Evolutionary conservation across 768 basidiomycete genomes (phyloP), one percentile per base, ranked within the genome.

Genomic region (Psilocybe azurescens): DNA sequence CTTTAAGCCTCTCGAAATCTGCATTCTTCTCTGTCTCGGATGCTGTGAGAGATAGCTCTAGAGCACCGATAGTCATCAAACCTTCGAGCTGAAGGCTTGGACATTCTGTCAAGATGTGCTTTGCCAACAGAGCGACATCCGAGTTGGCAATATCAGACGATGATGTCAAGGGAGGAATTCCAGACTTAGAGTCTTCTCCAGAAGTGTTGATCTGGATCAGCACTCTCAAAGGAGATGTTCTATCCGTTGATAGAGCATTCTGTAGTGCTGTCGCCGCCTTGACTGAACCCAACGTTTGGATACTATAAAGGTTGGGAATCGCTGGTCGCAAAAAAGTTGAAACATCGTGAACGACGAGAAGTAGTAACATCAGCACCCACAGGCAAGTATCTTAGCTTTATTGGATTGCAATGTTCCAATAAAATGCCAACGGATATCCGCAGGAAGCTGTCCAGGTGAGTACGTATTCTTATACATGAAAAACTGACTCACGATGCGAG

Each of bases 171-270:
- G 91, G 87, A 16, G 85, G 68, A 1, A 98, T 77, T 1, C 97
- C 97, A 0, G 95, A 95, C 75, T 99, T 99, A 14, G 83, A 81
- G 56, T 86, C 89, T 72, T 99, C 97, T n/a, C 87, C 88, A 0
- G 96, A 98, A 6, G 97, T 99, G 75, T 99, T 99, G 71, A 99
- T 83, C 74, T 99, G 97, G 38, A 99, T 76, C 61, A 96, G 85
- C 58, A 99, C 83, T 72, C 93, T 87, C 7, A 99, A 85, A 6
- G 88, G 89, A 0, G 74, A 59, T 2, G 76, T 65, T 18, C 91
- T 84, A n/a, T 84, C 79, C 0, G 72, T 46, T 3, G 86, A 81
- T 18, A 96, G 80, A 1, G 87, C 81, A 69, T 90, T 93, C 74
- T 96, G 84, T 16, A 99, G 83, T 2, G 89, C 84, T 24, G 83